Percentiles rank a stretch among this genome's conserved stretches.
These are phyloP conservation scores for Graphilbum ipis-grandicollis DNA, from an alignment of 2,329 filamentous ascomycete species.

Conservation along the genomic window DNA sequence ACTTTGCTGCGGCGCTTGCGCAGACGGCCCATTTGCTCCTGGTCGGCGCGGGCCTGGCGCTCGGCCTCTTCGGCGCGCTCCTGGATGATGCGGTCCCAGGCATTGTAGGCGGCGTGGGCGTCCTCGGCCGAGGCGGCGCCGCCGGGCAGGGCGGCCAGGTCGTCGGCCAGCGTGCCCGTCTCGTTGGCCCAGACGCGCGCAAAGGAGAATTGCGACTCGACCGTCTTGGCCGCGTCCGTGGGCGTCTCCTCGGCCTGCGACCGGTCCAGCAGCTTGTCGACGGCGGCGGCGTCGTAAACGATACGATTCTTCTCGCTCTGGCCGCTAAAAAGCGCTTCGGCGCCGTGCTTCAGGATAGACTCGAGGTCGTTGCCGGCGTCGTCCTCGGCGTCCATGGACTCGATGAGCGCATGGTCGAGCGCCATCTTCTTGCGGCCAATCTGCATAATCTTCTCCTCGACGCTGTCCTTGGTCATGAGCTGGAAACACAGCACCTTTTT, in stretches of 20 bases:
- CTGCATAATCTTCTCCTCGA: conserved; percentile 92
- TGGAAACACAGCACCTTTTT: conserved; percentile 94
- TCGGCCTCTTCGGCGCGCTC: conserved; percentile 65
- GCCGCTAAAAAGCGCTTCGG: conserved; percentile 70
- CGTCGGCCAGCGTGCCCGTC: conserved; percentile 46
- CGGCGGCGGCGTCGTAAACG: conserved; percentile 59
- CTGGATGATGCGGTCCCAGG: conserved; percentile 83
- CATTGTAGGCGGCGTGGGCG: conserved; percentile 35
- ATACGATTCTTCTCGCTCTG: conserved; percentile 55
- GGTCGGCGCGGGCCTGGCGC: conserved; percentile 49
- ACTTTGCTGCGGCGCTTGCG: conserved; percentile 41
- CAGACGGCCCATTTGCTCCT: conserved; percentile 67
- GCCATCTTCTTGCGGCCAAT: conserved; percentile 93
- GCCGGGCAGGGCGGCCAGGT: conserved; percentile 28
- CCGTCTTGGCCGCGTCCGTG: conserved; percentile 30
- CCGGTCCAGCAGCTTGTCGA: conserved; percentile 85
- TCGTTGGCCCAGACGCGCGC: conserved; percentile 88
- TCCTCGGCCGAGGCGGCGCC: conserved; percentile 17
- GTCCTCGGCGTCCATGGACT: conserved; percentile 75
- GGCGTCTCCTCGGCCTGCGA: conserved; percentile 59
- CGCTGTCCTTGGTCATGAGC: conserved; percentile 72
- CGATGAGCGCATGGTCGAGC: conserved; percentile 85
- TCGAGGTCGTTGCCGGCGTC: conserved; percentile 66
- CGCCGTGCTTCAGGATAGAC: conserved; percentile 74
- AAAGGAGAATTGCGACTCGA: conserved; percentile 73